These are phyloP conservation scores for Neurospora sp. DNA, from an alignment of 2,329 filamentous ascomycete species.

Conservation along the genomic window DNA sequence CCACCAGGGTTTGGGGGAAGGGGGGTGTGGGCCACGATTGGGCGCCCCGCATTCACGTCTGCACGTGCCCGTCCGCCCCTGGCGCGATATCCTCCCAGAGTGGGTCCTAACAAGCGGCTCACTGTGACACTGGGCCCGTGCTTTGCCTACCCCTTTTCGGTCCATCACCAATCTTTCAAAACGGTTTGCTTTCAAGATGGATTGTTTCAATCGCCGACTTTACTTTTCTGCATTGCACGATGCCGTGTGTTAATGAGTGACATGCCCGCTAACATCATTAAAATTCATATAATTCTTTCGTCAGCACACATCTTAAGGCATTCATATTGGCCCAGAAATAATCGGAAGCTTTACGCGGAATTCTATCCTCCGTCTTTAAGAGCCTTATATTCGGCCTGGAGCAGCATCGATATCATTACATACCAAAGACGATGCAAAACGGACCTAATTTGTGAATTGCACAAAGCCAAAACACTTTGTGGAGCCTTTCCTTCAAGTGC, in stretches of 20 bases:
- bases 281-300: background rate
- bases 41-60: conserved; percentile 10
- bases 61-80: conserved; percentile 1
- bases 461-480: background rate
- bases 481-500: background rate
- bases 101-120: background rate
- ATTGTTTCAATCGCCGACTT: background rate
- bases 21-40: background rate
- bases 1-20: background rate
- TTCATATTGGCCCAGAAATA: background rate
- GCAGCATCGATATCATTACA: background rate
- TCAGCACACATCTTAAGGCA: background rate
- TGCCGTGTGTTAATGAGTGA: background rate
- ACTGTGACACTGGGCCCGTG: background rate
- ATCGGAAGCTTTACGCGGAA: background rate
- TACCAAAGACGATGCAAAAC: background rate
- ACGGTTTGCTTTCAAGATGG: background rate
- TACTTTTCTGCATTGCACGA: background rate
- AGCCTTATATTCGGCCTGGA: background rate
- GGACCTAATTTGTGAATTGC: background rate
- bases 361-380: background rate
- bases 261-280: background rate
- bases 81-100: background rate
- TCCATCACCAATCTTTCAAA: background rate
- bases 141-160: background rate